Base-by-base conservation (phyloP, 1,284 basidiomycete species). In the Neotropicomus parvogracilis region DNA sequence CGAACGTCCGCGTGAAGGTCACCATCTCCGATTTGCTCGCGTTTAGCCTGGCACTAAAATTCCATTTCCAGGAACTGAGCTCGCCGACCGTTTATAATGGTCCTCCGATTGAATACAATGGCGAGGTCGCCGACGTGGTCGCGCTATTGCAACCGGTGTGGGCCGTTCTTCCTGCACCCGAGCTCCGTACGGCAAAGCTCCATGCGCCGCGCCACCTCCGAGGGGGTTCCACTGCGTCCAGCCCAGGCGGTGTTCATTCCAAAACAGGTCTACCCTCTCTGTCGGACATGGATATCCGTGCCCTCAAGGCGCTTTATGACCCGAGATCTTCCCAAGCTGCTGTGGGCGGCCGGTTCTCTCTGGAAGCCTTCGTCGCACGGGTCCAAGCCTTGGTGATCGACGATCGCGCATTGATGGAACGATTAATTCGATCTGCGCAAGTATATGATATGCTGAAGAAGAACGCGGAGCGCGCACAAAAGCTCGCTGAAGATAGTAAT, bases 381-480 rank as follows among this genome's bases (percentile, higher is more conserved):
- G 83, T 95, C 29, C 82, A 85, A 54, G 83, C 85, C 4, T 74
- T 95, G 48, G 75, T 94, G 42, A 73, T 78, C 37, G 92, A 95
- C 66, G 91, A 93, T 58, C 80, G 82, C 17, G 75, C 87, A 12
- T 68, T 95, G 54, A 87, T 93, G 55, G 90, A 91, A 65, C 79
- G 91, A 38, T 71, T 92, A 42, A 72, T 91, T 45, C 80, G 89
- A 24, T 88, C 91, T 58, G 90, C 88, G 2, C 83, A 89, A 65
- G 89, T 91, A 44, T 86, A 93, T 55, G 91, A 94, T 58, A 62
- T 92, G 54, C 75, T 93, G 54, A 93, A 91, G 77, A 87, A 85
- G 69, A 95, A 95, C 63, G 91, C 91, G 16, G 87, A 89, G 57
- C 77, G 89, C 41, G 91, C 91, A 11, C 88, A 92, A 72, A 91